phyloP scores from a whole-genome alignment of 371 early-diverging fungal genomes.

The Lichtheimia corymbifera region DNA sequence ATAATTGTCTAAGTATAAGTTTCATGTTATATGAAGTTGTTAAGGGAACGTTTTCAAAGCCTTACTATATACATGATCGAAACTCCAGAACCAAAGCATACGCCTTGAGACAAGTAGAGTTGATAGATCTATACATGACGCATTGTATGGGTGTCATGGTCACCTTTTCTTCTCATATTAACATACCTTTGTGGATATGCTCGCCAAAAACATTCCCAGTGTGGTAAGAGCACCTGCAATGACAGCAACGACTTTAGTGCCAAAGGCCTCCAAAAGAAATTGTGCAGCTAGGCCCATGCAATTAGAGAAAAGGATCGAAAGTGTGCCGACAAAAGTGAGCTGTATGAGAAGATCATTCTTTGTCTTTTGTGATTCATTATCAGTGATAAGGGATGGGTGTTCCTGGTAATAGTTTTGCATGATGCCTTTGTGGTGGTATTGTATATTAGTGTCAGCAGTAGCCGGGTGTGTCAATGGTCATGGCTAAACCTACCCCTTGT shows the following conservation, averaged over 20 bases:
- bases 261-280: conserved; percentile 19
- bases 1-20: conserved; percentile 29
- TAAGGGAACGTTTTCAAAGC: neutral
- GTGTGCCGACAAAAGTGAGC: conserved; percentile 36
- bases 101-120: conserved; percentile 63
- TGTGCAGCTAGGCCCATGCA: conserved; percentile 30
- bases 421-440: conserved; percentile 5
- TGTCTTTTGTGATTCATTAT: too few relatives aligned
- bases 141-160: neutral
- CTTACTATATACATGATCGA: conserved; percentile 41
- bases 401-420: conserved; percentile 16
- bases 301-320: conserved; percentile 31
- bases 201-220: conserved; percentile 30
- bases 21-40: too few relatives aligned
- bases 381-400: too few relatives aligned
- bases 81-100: conserved; percentile 60
- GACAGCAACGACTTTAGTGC: conserved; percentile 23
- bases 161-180: neutral
- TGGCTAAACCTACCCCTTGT: too few relatives aligned
- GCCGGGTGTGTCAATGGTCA: too few relatives aligned
- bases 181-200: conserved; percentile 26
- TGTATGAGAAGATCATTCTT: conserved; percentile 1
- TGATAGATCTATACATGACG: conserved; percentile 46
- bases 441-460: too few relatives aligned
- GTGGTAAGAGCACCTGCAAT: conserved; percentile 24